These are phyloP conservation scores for Fragaria iinumae DNA, from an alignment of 306 rosid genomes.

Conservation along the genomic window DNA sequence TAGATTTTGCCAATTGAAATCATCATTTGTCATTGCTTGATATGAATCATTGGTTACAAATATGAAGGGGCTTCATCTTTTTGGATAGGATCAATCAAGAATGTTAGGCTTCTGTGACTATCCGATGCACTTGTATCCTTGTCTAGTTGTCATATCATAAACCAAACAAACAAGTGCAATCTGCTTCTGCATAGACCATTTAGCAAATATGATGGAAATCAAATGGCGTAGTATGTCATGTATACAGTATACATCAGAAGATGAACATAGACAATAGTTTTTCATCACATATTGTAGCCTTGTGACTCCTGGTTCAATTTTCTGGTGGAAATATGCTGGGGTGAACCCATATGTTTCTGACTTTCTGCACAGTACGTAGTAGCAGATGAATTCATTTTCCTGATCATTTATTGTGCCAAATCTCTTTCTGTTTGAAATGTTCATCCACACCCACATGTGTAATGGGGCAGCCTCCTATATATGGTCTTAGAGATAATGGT, in stretches of 20 bases:
- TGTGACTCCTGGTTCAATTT: neutral
- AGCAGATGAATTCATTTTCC: neutral
- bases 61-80: neutral
- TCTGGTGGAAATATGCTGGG: neutral
- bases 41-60: neutral
- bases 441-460: conserved; percentile 7
- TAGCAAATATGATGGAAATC: neutral
- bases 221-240: neutral
- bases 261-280: neutral
- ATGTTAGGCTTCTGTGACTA: neutral
- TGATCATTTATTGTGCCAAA: neutral
- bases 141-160: neutral
- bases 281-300: neutral
- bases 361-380: neutral
- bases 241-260: neutral
- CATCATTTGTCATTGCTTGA: neutral
- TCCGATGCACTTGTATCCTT: neutral
- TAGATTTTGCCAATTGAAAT: neutral
- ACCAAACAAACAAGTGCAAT: neutral
- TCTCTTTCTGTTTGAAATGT: neutral
- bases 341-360: conserved; percentile 1
- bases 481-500: neutral
- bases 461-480: neutral
- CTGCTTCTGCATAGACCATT: neutral
- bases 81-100: neutral